These are phyloP conservation scores for Anthoceros angustus DNA, from an alignment of 225 moss, liverwort and hornwort species.

Conservation along the genomic window DNA sequence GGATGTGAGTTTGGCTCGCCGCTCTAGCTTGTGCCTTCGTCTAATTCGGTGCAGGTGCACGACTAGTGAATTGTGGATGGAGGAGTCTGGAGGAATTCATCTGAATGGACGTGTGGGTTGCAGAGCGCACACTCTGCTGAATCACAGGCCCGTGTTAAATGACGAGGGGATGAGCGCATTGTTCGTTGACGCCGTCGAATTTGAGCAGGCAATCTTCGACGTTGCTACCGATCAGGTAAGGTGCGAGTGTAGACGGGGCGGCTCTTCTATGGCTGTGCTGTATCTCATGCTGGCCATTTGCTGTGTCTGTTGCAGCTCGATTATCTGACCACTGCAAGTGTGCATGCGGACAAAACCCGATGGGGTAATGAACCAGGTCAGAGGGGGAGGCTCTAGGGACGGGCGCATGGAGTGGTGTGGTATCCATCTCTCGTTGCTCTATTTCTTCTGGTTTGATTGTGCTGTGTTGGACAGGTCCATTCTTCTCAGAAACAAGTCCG, in stretches of 20 bases:
- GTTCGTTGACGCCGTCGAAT: too few species aligned
- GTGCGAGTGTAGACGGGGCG: neutral
- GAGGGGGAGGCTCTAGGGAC: neutral
- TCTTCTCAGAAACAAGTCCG: too few species aligned
- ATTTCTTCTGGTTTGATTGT: neutral
- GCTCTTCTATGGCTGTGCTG: neutral
- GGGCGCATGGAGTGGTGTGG: neutral
- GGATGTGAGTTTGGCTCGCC: constrained; percentile 26
- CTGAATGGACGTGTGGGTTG: constrained; percentile 3
- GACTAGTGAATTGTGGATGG: neutral
- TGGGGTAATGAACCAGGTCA: neutral
- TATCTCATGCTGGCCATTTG: neutral
- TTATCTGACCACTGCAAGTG: too few species aligned
- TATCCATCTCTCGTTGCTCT: neutral
- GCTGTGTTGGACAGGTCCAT: neutral
- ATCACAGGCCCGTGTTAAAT: constrained; percentile 51
- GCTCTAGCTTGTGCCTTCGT: neutral
- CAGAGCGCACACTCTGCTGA: constrained; percentile 67
- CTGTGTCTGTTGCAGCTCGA: constrained; percentile 53
- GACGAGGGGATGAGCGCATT: constrained; percentile 50
- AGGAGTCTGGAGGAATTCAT: neutral
- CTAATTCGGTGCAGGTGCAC: too few species aligned
- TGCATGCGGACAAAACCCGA: too few species aligned
- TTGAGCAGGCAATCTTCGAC: constrained; percentile 58
- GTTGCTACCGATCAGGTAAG: constrained; percentile 53